phyloP scores from a whole-genome alignment of 257 asterid genomes.

The Solanum tarijense region DNA sequence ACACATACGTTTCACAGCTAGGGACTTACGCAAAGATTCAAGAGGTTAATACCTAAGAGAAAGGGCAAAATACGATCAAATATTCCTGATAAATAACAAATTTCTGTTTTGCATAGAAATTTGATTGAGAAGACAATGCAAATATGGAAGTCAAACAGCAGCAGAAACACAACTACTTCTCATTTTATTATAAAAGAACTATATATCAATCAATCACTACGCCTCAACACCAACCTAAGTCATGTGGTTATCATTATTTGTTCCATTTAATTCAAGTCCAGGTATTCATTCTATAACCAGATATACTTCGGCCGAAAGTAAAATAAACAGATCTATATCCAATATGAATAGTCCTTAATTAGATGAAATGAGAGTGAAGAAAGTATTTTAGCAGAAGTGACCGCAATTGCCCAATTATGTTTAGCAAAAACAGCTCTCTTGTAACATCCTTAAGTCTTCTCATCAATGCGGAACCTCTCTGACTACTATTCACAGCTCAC shows the following conservation, averaged over 20 bases:
- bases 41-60: not conserved
- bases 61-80: not conserved
- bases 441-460: not conserved
- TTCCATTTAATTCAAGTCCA: not conserved
- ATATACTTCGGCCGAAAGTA: not conserved
- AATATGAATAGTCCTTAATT: not conserved
- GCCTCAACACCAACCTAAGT: not conserved
- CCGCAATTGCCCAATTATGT: not conserved
- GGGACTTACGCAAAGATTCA: not conserved
- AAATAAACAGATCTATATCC: not conserved
- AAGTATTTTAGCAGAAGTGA: not conserved
- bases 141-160: not conserved
- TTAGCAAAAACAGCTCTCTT: not conserved
- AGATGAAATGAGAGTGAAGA: not conserved
- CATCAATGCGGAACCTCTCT: not conserved
- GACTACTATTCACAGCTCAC: not conserved
- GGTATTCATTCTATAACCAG: not conserved
- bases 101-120: not conserved
- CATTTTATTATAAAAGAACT: not conserved
- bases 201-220: not conserved
- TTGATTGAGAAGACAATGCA: not conserved
- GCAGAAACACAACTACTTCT: not conserved
- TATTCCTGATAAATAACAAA: not conserved
- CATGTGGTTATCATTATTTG: not conserved
- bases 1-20: not conserved